Percentiles rank a stretch among this genome's conserved stretches.
These are phyloP conservation scores for Zygotorulaspora chibaensis DNA, from an alignment of 805 yeast species.

Conservation along the genomic window DNA sequence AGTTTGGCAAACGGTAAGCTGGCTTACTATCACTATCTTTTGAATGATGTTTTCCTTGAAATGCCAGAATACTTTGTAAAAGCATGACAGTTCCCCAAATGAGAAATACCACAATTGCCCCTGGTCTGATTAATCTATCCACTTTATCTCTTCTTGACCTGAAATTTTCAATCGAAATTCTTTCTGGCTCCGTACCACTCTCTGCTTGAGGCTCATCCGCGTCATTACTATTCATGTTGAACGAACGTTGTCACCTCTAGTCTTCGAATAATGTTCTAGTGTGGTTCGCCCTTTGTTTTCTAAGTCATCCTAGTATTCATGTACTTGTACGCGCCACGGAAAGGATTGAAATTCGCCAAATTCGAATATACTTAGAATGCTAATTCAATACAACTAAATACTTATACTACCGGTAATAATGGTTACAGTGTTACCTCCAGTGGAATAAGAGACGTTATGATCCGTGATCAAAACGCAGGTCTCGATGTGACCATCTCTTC, in stretches of 20 bases:
- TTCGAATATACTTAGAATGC: too few relatives aligned
- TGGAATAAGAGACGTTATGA: slow-evolving; percentile 22
- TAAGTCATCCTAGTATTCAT: too few relatives aligned
- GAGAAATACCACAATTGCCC: slow-evolving; percentile 15
- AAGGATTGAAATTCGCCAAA: too few relatives aligned
- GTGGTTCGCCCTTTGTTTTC: too few relatives aligned
- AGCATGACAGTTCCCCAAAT: slow-evolving; percentile 27
- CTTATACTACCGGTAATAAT: slow-evolving; percentile 35
- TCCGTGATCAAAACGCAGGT: slow-evolving; percentile 23
- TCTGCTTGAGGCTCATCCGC: background rate
- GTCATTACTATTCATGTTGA: background rate
- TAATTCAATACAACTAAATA: slow-evolving; percentile 1
- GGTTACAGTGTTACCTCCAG: slow-evolving; percentile 42
- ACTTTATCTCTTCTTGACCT: slow-evolving; percentile 4
- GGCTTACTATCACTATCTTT: background rate
- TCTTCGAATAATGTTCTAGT: background rate
- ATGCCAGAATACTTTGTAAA: slow-evolving; percentile 11
- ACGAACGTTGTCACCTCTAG: background rate
- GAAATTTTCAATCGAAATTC: slow-evolving; percentile 17
- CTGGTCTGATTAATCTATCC: slow-evolving; percentile 14
- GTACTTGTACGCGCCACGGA: too few relatives aligned
- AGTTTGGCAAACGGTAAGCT: slow-evolving; percentile 14
- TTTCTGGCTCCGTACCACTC: slow-evolving; percentile 12
- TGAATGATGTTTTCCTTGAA: background rate
- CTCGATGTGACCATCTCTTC: slow-evolving; percentile 38